Evolutionary conservation across 2,329 filamentous ascomycete genomes (phyloP).

Genomic region (Neofusicoccum sp.): DNA sequence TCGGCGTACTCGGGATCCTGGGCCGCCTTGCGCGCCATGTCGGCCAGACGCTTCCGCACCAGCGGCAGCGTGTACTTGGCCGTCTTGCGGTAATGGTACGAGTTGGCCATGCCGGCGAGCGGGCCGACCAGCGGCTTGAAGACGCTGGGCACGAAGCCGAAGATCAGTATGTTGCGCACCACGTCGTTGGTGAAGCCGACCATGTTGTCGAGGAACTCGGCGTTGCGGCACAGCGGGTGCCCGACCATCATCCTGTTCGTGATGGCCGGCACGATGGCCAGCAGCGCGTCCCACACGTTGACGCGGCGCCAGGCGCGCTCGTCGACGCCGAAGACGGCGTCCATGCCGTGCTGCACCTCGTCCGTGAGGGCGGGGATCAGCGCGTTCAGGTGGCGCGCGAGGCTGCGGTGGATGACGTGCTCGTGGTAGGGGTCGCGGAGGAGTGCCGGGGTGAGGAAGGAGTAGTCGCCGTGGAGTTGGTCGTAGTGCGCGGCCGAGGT

Average conservation of each 20-base stretch:
- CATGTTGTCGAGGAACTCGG: slow-evolving; percentile 48
- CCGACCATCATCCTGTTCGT: slow-evolving; percentile 49
- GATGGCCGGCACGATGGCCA: slow-evolving; percentile 35
- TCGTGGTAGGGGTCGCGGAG: slow-evolving; percentile 42
- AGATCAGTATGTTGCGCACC: slow-evolving; percentile 33
- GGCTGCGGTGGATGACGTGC: slow-evolving; percentile 40
- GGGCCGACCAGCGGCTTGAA: slow-evolving; percentile 52
- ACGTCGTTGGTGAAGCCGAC: slow-evolving; percentile 52
- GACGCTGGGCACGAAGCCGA: slow-evolving; percentile 48
- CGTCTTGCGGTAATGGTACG: slow-evolving; percentile 48
- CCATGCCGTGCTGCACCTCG: slow-evolving; percentile 35
- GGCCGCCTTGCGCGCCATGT: slow-evolving; percentile 44
- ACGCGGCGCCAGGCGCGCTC: slow-evolving; percentile 37
- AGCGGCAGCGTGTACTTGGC: slow-evolving; percentile 46
- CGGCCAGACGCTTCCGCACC: slow-evolving; percentile 50
- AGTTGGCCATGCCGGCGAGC: slow-evolving; percentile 47
- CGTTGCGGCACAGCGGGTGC: slow-evolving; percentile 45
- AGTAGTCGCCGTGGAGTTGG: slow-evolving; percentile 38
- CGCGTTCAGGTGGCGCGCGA: slow-evolving; percentile 39
- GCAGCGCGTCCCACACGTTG: slow-evolving; percentile 29
- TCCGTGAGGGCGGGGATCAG: slow-evolving; percentile 40
- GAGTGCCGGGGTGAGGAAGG: slow-evolving; percentile 36
- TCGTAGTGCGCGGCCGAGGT: slow-evolving; percentile 39
- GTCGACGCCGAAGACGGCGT: slow-evolving; percentile 38
- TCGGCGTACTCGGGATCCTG: slow-evolving; percentile 41